Evolutionary conservation across 345 rosid species (phyloP), one percentile per base, ranked within the genome.

Genomic region (Kandelia obovata): DNA sequence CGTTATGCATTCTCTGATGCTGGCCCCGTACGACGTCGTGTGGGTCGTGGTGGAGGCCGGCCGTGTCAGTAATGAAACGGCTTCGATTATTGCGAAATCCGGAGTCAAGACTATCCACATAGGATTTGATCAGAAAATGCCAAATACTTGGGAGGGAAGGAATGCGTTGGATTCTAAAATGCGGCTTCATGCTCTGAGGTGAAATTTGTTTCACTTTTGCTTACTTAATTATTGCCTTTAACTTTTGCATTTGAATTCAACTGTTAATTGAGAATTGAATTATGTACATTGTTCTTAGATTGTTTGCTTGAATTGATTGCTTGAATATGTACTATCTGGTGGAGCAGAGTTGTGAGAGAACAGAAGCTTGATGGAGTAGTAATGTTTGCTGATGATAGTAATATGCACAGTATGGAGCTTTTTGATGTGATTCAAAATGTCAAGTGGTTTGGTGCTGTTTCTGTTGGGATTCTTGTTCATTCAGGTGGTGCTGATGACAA

Each of bases 1-100:
- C 17, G 90, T 92, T 68, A 88, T 96, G 91, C 97, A 92, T 76
- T 86, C 97, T 11, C 77, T 96, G 59, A 92, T 92, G 99, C 82
- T 92, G 61, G 84, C 83, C 0, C 97, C 98, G 0, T 88, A 96
- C 76, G 89, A 92, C 76, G 79, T 96, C 78, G 81, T 90, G 30
- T 92, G 99, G 98, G 86, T 96, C 77, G 90, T 96, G 15, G 95
- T 92, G 70, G 99, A 96, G 80, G 97, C 98, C 10, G 98, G 98
- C 46, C 92, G 92, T 4, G 76, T 53, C 49, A 90, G 77, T 67
- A 90, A 96, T 21, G 99, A 96, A 81, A 90, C 99, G 0, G 88
- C 83, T 17, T 77, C 76, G 7, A 82, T 92, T 60, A 68, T 96
- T 16, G 79, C 85, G 1, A 90, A 84, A 63, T 87, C 97, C 0